Conservation (phyloP, 768 basidiomycete genomes). For the Russula ochroleuca region DNA sequence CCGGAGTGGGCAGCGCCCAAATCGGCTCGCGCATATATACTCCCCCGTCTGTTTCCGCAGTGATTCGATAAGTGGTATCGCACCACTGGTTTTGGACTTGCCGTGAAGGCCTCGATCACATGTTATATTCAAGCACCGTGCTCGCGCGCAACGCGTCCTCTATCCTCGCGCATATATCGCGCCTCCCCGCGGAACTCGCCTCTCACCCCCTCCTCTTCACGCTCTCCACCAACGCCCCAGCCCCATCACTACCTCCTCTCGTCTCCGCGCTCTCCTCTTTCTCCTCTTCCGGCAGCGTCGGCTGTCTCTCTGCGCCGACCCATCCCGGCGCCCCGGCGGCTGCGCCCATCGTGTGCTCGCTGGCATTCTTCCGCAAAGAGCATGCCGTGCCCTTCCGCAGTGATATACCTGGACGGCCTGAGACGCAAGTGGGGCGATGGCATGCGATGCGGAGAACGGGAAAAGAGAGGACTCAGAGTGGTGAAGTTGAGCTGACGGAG, state of each 20-base stretch:
- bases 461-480: not conserved
- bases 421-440: conserved; percentile 68
- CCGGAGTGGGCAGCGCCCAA: too few species aligned
- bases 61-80: too few species aligned
- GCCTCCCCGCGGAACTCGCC: conserved; percentile 19
- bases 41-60: too few species aligned
- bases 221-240: conserved; percentile 43
- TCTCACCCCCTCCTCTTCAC: conserved; percentile 45
- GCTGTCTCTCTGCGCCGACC: conserved; percentile 58
- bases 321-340: conserved; percentile 19
- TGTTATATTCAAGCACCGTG: conserved; percentile 24
- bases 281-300: conserved; percentile 40
- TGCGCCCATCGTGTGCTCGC: conserved; percentile 45
- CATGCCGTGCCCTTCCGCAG: conserved; percentile 55
- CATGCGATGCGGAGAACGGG: conserved; percentile 49
- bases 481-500: conserved; percentile 18
- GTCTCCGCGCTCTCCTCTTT: conserved; percentile 30
- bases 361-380: conserved; percentile 49
- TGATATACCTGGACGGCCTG: conserved; percentile 52
- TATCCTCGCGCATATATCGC: conserved; percentile 14
- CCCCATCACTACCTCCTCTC: conserved; percentile 34
- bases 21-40: too few species aligned
- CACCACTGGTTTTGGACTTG: too few species aligned
- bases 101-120: not conserved
- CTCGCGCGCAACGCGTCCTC: conserved; percentile 21